Conservation (phyloP, 352 stramenopile genomes). For the Phytophthora capsici region DNA sequence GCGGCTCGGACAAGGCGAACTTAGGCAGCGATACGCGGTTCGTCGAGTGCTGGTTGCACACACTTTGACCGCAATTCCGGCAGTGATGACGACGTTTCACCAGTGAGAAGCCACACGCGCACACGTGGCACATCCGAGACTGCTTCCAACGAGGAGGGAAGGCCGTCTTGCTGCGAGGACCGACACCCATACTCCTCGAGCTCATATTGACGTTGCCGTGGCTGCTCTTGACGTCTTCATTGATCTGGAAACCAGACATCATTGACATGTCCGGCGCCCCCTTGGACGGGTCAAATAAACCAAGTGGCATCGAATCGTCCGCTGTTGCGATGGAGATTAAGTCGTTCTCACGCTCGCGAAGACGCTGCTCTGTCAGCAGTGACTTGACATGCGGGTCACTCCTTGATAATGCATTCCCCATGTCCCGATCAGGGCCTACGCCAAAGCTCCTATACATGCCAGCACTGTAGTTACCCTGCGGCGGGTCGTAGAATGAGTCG, state of each 20-base stretch:
- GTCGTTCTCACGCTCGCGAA: constrained; percentile 70
- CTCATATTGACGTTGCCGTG: constrained; percentile 21
- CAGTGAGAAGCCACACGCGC: constrained; percentile 59
- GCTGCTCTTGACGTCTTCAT: constrained; percentile 36
- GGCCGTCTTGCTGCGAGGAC: constrained; percentile 49
- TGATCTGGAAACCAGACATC: constrained; percentile 29
- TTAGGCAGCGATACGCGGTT: constrained; percentile 82
- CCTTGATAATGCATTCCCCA: constrained; percentile 24
- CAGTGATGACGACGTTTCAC: constrained; percentile 85
- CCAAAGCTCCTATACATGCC: constrained; percentile 35
- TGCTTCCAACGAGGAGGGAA: constrained; percentile 85
- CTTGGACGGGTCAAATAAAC: constrained; percentile 44
- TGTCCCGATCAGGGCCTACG: constrained; percentile 14
- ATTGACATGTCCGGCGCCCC: constrained; percentile 26
- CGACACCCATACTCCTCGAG: constrained; percentile 26
- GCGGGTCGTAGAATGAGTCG: constrained; percentile 35
- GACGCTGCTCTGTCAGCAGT: constrained; percentile 65
- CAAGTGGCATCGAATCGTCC: constrained; percentile 51
- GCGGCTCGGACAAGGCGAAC: constrained; percentile 71
- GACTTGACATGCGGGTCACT: constrained; percentile 60
- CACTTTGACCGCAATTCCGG: constrained; percentile 80
- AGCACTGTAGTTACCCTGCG: constrained; percentile 20
- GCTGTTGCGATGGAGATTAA: constrained; percentile 60
- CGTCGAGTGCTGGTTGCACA: constrained; percentile 76
- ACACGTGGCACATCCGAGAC: constrained; percentile 75